Conservation (phyloP, 2,329 filamentous ascomycete species). For the Botrytis tulipae region DNA sequence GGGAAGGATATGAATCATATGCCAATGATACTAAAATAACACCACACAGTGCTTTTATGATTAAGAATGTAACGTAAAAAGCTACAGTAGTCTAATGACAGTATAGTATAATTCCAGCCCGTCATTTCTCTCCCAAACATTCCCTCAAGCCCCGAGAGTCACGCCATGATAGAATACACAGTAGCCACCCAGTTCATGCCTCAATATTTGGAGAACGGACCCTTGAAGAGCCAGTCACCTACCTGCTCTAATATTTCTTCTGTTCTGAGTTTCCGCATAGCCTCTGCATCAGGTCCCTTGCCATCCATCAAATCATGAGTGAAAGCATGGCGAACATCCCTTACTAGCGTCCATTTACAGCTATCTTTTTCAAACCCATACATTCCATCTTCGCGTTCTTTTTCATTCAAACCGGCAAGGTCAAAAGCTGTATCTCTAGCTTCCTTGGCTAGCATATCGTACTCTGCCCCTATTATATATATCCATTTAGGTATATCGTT, state of each 20-base stretch:
- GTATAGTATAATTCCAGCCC: background rate
- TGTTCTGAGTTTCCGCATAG: conserved; percentile 19
- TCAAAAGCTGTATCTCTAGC: conserved; percentile 25
- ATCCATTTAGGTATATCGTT: conserved; percentile 31
- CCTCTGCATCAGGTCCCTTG: conserved; percentile 22
- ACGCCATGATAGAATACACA: background rate
- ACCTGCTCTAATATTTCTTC: conserved; percentile 25
- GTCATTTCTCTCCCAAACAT: background rate
- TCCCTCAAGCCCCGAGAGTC: background rate
- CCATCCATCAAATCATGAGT: conserved; percentile 27
- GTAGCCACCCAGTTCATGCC: background rate
- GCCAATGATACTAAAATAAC: background rate
- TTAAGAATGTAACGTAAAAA: background rate
- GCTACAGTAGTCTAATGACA: background rate
- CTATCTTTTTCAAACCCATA: conserved; percentile 27
- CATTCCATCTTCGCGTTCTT: conserved; percentile 14
- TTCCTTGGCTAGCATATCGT: conserved; percentile 28
- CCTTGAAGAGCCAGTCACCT: conserved; percentile 27
- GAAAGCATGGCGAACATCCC: conserved; percentile 28
- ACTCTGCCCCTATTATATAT: conserved; percentile 27
- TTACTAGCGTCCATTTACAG: conserved; percentile 27
- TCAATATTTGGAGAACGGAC: conserved; percentile 24
- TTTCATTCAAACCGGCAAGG: conserved; percentile 23
- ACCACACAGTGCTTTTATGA: background rate
- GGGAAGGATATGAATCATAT: background rate